phyloP scores from a whole-genome alignment of 1,284 basidiomycete genomes.

The Porogramme epimiltina region DNA sequence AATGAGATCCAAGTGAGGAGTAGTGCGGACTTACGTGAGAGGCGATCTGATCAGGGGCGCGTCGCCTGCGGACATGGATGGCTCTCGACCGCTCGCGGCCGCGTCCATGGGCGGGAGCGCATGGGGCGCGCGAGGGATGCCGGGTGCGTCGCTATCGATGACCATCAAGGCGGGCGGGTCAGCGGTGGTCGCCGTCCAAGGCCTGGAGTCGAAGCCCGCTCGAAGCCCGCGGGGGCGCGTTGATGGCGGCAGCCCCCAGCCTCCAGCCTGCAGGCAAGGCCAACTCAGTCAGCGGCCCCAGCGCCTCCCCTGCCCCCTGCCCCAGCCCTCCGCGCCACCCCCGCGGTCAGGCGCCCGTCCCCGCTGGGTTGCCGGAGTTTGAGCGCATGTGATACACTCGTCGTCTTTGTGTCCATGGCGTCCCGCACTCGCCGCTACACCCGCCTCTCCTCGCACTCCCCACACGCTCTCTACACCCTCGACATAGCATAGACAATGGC shows the following conservation, averaged over 20 bases:
- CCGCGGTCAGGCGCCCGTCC: not conserved
- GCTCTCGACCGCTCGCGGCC: not conserved
- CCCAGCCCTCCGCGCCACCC: not conserved
- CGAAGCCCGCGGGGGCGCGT: too few species aligned
- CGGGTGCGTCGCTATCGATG: too few species aligned
- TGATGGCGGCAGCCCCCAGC: too few species aligned
- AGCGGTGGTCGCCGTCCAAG: too few species aligned
- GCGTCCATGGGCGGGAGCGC: too few species aligned
- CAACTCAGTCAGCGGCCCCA: too few species aligned
- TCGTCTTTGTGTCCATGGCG: not conserved
- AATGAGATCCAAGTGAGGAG: too few species aligned
- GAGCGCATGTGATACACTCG: constrained; percentile 10
- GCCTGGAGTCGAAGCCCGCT: too few species aligned
- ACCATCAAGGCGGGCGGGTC: too few species aligned
- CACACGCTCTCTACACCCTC: not conserved
- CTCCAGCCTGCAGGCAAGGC: too few species aligned
- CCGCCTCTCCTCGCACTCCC: not conserved
- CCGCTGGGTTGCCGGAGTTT: not conserved
- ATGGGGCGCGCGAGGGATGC: too few species aligned
- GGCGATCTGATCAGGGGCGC: not conserved
- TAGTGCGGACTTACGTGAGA: constrained; percentile 2
- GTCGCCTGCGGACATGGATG: not conserved
- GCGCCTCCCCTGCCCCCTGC: not conserved
- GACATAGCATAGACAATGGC: not conserved
- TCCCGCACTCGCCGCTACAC: not conserved